Evolutionary conservation across 345 rosid species (phyloP), one percentile per base, ranked within the genome.

Genomic region (Arabidopsis arenosa): DNA sequence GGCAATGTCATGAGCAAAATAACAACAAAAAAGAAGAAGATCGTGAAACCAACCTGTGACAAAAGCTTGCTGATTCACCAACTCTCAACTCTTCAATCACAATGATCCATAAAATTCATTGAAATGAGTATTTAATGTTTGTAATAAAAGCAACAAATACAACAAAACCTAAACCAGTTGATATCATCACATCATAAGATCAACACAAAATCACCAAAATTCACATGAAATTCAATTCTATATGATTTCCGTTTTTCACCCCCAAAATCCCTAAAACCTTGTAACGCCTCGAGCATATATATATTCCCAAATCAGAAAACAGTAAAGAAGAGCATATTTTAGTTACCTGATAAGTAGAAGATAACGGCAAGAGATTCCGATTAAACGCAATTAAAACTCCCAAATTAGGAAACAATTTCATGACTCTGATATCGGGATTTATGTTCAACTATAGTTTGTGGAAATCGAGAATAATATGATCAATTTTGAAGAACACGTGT

Each of bases 271-370:
- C 9, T 60, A 10, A 36, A 63, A 63, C 17, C 5, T 23, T 4
- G 32, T 51, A 66, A 66, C 71, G 41, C 61, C 30, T 12, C 6
- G 13, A 64, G 26, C 26, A 3, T 10, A 28, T n/a, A 28, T n/a
- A 12, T 7, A 47, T 47, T 32, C 56, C 32, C 3, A 32, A 49
- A 49, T 18, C 35, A 52, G 7, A 10, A 52, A 21, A 7, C 1
- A 17, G 36, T 35, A n/a, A 10, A 7, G 5, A n/a, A 14, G 5
- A 6, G 30, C n/a, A 28, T 33, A 7, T 2, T n/a, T n/a, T 2
- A 9, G 21, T 17, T 59, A 70, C 75, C 74, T 70, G 36, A 26
- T 9, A 40, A 55, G 37, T 6, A 35, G 2, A 18, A 28, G 52
- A 69, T 32, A 15, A 37, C 33, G 47, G 47, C 35, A 49, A 45